Evolutionary conservation across 345 rosid genomes (phyloP), one percentile per base, ranked within the genome.

Genomic region (Crucihimalaya himalaica): DNA sequence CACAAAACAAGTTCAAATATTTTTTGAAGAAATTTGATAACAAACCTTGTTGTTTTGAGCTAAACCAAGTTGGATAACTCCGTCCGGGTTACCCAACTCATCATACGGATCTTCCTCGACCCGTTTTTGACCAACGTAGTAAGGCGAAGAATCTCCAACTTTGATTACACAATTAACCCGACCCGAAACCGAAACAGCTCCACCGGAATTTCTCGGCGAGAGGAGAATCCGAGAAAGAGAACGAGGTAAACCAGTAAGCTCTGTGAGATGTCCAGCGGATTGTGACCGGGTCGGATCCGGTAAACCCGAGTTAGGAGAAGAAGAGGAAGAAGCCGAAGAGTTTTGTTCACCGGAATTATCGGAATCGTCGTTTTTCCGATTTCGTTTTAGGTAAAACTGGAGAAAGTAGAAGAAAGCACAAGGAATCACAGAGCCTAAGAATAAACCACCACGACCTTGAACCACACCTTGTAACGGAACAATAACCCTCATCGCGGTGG

Each of bases 381-480:
- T 63, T 9, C 95, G 84, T 74, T 83, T 88, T 8, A 95, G 80
- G 68, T 88, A 89, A 19, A 95, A 84, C 76, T 94, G 99, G 52
- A 95, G 88, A 42, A 95, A 91, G 91, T 91, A 94, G 78, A 88
- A 88, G 78, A 91, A 88, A 43, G 87, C 96, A 75, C 97, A 91
- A n/a, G 98, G 97, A 39, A 94, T 91, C 45, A 89, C 89, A 35
- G 96, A 87, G 66, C 98, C 98, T 37, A 94, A 66, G 59, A 94
- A 81, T n/a, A 94, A 79, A 4, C 97, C 98, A 10, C 97, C 97
- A 27, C 98, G 80, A 12, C 96, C 97, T 60, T 94, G 98, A 55
- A 91, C 97, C 19, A 94, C 82, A 2, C 97, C 98, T 68, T 94
- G 98, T 60, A 94, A 79, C 2, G 98, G 98, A 45, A 94, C 96